Conservation (phyloP, 352 stramenopile genomes). For the Globisporangium cylindrosporum region DNA sequence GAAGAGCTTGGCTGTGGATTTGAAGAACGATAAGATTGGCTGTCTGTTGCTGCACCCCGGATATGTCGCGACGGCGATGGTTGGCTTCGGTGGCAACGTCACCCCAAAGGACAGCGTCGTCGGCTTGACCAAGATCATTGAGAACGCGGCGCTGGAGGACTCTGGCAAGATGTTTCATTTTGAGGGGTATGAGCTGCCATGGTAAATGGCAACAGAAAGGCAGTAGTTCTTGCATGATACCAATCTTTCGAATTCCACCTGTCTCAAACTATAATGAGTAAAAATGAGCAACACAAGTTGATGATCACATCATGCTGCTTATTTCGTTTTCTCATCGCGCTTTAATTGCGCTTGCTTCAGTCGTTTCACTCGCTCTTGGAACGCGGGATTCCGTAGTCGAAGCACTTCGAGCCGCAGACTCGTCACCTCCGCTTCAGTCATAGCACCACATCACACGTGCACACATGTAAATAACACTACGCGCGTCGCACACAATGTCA, state of each 20-base stretch:
- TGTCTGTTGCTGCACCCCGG: slow-evolving; percentile 59
- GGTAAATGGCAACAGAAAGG: slow-evolving; percentile 25
- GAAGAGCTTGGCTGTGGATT: slow-evolving; percentile 50
- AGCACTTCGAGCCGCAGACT: slow-evolving; percentile 16
- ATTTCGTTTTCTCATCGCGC: too few species aligned
- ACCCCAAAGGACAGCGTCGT: slow-evolving; percentile 42
- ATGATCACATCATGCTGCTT: too few species aligned
- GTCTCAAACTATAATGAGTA: not conserved
- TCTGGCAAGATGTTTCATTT: slow-evolving; percentile 52
- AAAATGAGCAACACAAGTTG: not conserved
- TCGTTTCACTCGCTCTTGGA: slow-evolving; percentile 14
- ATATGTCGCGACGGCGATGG: slow-evolving; percentile 63
- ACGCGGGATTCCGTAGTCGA: slow-evolving; percentile 17
- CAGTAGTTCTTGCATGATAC: not conserved
- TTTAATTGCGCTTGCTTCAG: not conserved
- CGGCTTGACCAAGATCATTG: slow-evolving; percentile 52
- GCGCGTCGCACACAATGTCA: not conserved
- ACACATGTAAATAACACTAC: not conserved
- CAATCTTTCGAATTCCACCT: not conserved
- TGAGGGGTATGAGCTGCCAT: slow-evolving; percentile 50
- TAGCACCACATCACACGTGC: not conserved
- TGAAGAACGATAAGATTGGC: slow-evolving; percentile 52
- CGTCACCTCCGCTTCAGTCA: slow-evolving; percentile 11
- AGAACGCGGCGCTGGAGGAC: slow-evolving; percentile 47
- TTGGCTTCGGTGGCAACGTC: slow-evolving; percentile 40